These are phyloP conservation scores for Perkinsus chesapeaki DNA, from an alignment of 169 alveolate species.

Conservation along the genomic window DNA sequence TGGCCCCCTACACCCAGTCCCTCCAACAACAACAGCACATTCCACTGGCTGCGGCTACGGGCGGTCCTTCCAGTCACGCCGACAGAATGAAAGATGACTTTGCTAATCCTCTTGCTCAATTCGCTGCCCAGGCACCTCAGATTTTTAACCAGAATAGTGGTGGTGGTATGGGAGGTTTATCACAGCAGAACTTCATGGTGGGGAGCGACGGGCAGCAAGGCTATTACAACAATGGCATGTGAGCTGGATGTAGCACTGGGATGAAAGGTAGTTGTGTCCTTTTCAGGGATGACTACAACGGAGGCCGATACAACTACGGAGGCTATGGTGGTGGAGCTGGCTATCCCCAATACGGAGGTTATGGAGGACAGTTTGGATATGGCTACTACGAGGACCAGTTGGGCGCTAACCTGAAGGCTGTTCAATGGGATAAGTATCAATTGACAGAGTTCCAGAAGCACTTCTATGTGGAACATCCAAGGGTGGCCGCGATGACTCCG, in stretches of 20 bases:
- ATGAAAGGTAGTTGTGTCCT: not conserved
- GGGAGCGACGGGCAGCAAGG: not conserved
- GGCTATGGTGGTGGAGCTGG: not conserved
- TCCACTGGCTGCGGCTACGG: not conserved
- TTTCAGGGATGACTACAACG: not conserved
- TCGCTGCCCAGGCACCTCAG: not conserved
- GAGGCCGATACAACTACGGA: not conserved
- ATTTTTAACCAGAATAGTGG: not conserved
- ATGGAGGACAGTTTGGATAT: not conserved
- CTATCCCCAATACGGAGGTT: not conserved
- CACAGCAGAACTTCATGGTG: not conserved
- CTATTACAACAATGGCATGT: not conserved
- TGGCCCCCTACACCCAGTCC: not conserved
- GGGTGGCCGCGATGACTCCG: conserved; percentile 50
- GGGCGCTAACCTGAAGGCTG: conserved; percentile 54
- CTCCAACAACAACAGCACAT: not conserved
- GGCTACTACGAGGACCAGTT: conserved; percentile 10
- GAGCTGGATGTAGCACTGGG: not conserved
- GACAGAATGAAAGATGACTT: not conserved
- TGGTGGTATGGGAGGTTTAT: not conserved
- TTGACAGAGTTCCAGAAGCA: conserved; percentile 77
- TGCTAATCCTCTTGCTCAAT: not conserved
- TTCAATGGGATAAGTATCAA: conserved; percentile 63
- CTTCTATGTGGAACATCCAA: conserved; percentile 77
- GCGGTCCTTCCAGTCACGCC: not conserved